Evolutionary conservation across 345 rosid genomes (phyloP).

Genomic region (Atalantia buxifolia): DNA sequence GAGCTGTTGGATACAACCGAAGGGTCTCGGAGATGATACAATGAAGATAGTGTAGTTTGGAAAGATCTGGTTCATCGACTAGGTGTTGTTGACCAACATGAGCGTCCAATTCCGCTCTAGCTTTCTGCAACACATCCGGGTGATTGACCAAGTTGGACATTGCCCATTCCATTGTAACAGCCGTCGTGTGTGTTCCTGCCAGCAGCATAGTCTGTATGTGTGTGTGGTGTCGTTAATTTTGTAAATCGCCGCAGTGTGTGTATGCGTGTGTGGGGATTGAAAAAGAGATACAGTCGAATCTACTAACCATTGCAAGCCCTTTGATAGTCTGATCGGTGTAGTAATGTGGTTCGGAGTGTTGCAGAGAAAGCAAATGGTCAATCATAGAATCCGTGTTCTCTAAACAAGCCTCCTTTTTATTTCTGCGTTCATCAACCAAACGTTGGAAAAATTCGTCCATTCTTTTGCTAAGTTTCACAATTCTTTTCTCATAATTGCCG

Average conservation of each 20-base stretch:
- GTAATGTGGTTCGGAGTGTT: constrained; percentile 39
- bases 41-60: constrained; percentile 37
- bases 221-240: no score
- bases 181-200: constrained; percentile 50
- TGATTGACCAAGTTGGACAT: constrained; percentile 38
- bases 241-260: no score
- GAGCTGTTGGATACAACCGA: constrained; percentile 36
- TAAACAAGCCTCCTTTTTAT: constrained; percentile 3
- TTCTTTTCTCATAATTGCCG: constrained; percentile 25
- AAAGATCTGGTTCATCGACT: constrained; percentile 33
- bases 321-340: constrained; percentile 58
- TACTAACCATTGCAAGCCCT: constrained; percentile 35
- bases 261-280: no score
- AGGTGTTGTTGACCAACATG: constrained; percentile 25
- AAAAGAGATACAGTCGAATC: background rate
- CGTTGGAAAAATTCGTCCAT: constrained; percentile 43
- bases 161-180: constrained; percentile 60
- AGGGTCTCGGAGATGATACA: constrained; percentile 39
- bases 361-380: constrained; percentile 50
- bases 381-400: constrained; percentile 43
- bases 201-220: constrained; percentile 27
- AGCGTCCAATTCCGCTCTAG: constrained; percentile 28
- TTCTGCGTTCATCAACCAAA: constrained; percentile 45
- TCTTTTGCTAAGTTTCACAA: constrained; percentile 23
- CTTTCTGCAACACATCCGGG: constrained; percentile 33